phyloP scores from a whole-genome alignment of 345 rosid genomes.

The Rhizophora mangle region DNA sequence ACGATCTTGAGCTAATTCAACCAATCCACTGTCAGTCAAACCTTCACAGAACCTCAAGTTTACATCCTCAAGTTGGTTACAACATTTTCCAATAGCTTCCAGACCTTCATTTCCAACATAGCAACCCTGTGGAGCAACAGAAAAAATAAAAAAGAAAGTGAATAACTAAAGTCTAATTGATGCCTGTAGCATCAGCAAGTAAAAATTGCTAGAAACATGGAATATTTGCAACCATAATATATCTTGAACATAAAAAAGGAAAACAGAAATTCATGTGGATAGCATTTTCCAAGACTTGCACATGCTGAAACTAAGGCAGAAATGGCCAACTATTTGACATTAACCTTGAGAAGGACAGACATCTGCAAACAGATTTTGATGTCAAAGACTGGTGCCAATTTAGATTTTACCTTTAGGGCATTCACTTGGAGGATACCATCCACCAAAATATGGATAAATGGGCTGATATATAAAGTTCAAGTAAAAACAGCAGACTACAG shows the following conservation, averaged over 20 bases:
- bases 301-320: too few relatives aligned
- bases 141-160: not conserved
- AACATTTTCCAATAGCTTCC: slow-evolving; percentile 62
- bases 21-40: slow-evolving; percentile 70
- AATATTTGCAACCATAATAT: not conserved
- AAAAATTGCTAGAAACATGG: not conserved
- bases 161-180: not conserved
- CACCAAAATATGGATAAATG: not conserved
- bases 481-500: too few relatives aligned
- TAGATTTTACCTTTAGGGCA: not conserved
- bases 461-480: too few relatives aligned
- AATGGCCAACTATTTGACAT: too few relatives aligned
- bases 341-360: too few relatives aligned
- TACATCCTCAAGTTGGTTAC: slow-evolving; percentile 67
- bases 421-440: not conserved
- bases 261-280: not conserved
- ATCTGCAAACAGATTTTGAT: too few relatives aligned
- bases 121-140: slow-evolving; percentile 46
- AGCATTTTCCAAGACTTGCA: not conserved
- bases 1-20: slow-evolving; percentile 55
- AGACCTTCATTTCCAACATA: slow-evolving; percentile 84
- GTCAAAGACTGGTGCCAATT: too few relatives aligned
- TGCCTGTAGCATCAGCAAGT: not conserved
- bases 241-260: too few relatives aligned
- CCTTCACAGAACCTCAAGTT: slow-evolving; percentile 91